A percentile compares a stretch with the other conserved stretches of the same genome.
phyloP scores from a whole-genome alignment of 108 stramenopile species.

The Epipyxis sp. region DNA sequence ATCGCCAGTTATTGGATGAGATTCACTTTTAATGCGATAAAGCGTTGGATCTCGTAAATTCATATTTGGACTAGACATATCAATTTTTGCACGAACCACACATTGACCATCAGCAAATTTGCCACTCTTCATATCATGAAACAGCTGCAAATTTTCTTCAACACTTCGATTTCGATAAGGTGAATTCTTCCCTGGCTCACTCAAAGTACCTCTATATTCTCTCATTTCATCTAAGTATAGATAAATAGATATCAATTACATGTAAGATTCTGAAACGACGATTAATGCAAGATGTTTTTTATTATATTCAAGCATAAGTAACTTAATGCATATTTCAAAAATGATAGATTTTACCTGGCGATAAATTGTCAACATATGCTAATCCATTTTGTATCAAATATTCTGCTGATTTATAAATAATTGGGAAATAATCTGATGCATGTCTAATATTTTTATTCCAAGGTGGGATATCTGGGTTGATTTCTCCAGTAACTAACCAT shows the following conservation, averaged over 20 bases:
- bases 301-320: too few relatives aligned
- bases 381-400: constrained; percentile 67
- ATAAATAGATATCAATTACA: constrained; percentile 30
- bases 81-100: constrained; percentile 79
- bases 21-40: constrained; percentile 82
- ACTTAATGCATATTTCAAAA: too few relatives aligned
- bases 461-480: constrained; percentile 34
- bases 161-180: constrained; percentile 65
- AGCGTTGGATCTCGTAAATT: constrained; percentile 84
- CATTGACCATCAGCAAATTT: constrained; percentile 23
- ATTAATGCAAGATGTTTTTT: too few relatives aligned
- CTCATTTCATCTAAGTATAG: constrained; percentile 76
- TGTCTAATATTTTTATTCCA: constrained; percentile 71
- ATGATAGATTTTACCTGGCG: not conserved
- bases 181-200: constrained; percentile 72
- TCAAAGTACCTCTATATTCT: constrained; percentile 77
- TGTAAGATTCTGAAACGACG: too few relatives aligned
- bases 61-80: constrained; percentile 81
- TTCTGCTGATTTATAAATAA: constrained; percentile 74
- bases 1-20: constrained; percentile 78
- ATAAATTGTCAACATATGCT: constrained; percentile 68
- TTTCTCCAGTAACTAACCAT: constrained; percentile 68
- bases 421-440: constrained; percentile 75
- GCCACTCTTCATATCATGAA: constrained; percentile 58
- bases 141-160: constrained; percentile 71